Percentiles rank a stretch among this genome's conserved stretches.
phyloP scores from a whole-genome alignment of 2,329 filamentous ascomycete species.

The Neopestalotiopsis sp. region DNA sequence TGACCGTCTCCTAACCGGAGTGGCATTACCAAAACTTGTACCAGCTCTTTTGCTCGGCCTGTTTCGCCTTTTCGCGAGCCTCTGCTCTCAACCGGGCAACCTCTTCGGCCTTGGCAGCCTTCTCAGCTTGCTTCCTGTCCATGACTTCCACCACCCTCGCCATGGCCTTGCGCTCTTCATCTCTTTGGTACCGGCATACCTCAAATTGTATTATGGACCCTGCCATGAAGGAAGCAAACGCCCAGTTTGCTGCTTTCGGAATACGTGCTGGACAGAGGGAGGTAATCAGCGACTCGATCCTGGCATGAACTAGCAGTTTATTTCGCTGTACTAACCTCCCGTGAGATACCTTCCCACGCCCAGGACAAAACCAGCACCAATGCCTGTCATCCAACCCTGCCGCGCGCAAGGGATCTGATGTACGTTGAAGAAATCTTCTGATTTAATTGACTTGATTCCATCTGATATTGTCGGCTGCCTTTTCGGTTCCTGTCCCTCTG shows the following conservation, averaged over 20 bases:
- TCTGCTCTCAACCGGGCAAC: constrained; percentile 48
- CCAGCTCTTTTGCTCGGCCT: constrained; percentile 47
- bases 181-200: constrained; percentile 78
- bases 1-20: background rate
- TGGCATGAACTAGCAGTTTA: background rate
- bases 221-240: constrained; percentile 76
- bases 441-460: constrained; percentile 69
- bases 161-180: constrained; percentile 81
- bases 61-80: constrained; percentile 44
- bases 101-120: constrained; percentile 47
- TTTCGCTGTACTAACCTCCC: constrained; percentile 62
- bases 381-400: constrained; percentile 82
- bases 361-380: constrained; percentile 76
- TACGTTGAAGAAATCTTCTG: constrained; percentile 72
- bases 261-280: constrained; percentile 53
- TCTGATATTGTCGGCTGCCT: constrained; percentile 58
- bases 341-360: constrained; percentile 77
- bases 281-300: background rate
- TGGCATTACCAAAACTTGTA: constrained; percentile 59
- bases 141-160: constrained; percentile 84
- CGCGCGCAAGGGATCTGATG: constrained; percentile 84
- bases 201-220: constrained; percentile 78
- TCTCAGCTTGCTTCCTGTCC: constrained; percentile 72
- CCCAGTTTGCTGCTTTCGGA: constrained; percentile 80
- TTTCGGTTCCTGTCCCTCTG: constrained; percentile 25